Base-by-base conservation (phyloP, 805 yeast species). In the Candida sphagnicola region DNA sequence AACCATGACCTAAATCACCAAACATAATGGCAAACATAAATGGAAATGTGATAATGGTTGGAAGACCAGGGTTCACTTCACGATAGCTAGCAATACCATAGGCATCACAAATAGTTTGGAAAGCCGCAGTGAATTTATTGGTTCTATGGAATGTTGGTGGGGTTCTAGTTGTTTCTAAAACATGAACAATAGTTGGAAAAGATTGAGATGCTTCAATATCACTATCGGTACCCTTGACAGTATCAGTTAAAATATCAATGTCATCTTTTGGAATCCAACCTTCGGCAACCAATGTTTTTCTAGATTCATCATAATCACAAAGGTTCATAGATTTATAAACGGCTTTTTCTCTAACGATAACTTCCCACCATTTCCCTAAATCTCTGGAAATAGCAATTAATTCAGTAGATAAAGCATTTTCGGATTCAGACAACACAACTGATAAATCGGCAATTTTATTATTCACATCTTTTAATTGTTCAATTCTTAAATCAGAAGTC, bases 211-310 rank as follows among this genome's bases (percentile, higher is more conserved):
- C 18, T 29, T 29, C 32, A 8, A 16, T 8, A 26, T n/a, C n/a
- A 10, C n/a, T 58, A 19, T 85, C 77, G 41, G 80, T 75, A 31
- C 77, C 78, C 49, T 82, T 76, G 45, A 93, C 66, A 1, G 90
- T 75, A 28, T 71, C 63, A 45, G 81, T 83, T 40, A 91, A 78
- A n/a, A 65, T 49, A 4, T 73, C 71, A 28, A 90, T 64, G 44
- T 89, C 96, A 45, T 77, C 79, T 15, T 81, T 73, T 28, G 99
- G 98, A 15, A 87, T 70, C 99, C 99, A 93, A 23, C 98, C 99
- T 68, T 95, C 98, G 15, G 95, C 95, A 34, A 91, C 77, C 44
- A 93, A 70, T 26, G 95, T 85, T 59, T 85, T 79, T 64, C 96
- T 80, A n/a, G 82, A 68, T 47, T 78, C 86, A 54, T 85, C 95